These are phyloP conservation scores for Irpex rosettiformis DNA, from an alignment of 1,284 basidiomycete genomes.

Conservation along the genomic window DNA sequence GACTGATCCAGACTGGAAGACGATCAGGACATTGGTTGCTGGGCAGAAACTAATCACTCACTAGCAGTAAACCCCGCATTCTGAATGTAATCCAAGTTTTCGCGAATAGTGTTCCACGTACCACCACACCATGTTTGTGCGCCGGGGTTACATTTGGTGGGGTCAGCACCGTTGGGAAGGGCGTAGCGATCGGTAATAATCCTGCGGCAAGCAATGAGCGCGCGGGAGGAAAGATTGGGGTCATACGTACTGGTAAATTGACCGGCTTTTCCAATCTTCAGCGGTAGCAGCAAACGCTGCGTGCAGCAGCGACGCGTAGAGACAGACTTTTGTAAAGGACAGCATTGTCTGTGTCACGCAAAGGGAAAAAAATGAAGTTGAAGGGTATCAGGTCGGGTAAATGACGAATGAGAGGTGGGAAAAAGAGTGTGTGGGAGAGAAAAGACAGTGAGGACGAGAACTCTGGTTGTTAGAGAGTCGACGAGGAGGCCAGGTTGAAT, in stretches of 20 bases:
- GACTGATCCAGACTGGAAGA: conserved; percentile 58
- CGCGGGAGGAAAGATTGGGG: conserved; percentile 15
- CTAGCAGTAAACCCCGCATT: conserved; percentile 74
- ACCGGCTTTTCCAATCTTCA: conserved; percentile 37
- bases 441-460: conserved; percentile 14
- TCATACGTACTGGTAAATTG: conserved; percentile 37
- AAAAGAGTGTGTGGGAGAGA: conserved; percentile 11
- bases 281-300: conserved; percentile 32
- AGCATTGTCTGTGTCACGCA: conserved; percentile 11
- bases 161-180: conserved; percentile 48
- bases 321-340: conserved; percentile 15
- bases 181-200: conserved; percentile 78
- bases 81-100: conserved; percentile 79
- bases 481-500: conserved; percentile 8
- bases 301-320: conserved; percentile 22
- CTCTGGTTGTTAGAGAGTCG: conserved; percentile 1
- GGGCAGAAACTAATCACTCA: conserved; percentile 37
- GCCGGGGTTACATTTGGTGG: conserved; percentile 51
- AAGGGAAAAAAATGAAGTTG: not conserved
- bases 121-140: conserved; percentile 72
- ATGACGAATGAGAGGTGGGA: not conserved
- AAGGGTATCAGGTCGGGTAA: conserved; percentile 2
- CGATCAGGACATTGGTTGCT: not conserved
- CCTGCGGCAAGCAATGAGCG: conserved; percentile 30
- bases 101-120: conserved; percentile 72